These are phyloP conservation scores for Aspergillus steynii DNA, from an alignment of 495 filamentous ascomycete genomes.

Conservation along the genomic window DNA sequence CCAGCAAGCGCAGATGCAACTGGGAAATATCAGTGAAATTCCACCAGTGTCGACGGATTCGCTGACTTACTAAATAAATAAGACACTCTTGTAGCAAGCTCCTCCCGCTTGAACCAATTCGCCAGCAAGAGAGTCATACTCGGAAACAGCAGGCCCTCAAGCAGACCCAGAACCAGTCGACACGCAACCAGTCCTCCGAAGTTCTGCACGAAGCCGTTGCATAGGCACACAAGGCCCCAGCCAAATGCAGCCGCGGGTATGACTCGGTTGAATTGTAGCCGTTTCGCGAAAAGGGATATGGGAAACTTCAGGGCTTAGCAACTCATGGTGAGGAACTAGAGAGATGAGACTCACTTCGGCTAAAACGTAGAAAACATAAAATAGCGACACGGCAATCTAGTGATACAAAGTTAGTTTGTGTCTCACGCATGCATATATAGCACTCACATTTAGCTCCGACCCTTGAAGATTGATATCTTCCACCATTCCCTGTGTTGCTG, in stretches of 20 bases:
- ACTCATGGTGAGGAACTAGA: background rate
- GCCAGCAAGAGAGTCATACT: background rate
- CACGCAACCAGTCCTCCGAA: background rate
- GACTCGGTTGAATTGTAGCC: background rate
- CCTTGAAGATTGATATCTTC: background rate
- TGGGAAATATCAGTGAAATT: background rate
- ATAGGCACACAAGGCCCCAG: background rate
- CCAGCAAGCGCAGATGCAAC: background rate
- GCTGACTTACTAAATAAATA: constrained; percentile 1
- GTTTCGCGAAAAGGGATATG: background rate
- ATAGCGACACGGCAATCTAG: background rate
- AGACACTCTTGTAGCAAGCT: background rate
- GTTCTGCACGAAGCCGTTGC: background rate
- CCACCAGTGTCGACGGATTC: background rate
- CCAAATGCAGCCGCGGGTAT: background rate
- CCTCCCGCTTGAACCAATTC: background rate
- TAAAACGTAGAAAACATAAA: background rate
- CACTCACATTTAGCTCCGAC: background rate
- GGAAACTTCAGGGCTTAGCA: background rate
- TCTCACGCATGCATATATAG: background rate
- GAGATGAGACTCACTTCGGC: background rate
- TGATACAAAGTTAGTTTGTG: background rate
- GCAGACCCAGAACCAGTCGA: background rate
- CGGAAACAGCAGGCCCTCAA: background rate
- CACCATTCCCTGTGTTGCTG: background rate